These are phyloP conservation scores for Exophiala calicioides DNA, from an alignment of 2,329 filamentous ascomycete species.

Conservation along the genomic window DNA sequence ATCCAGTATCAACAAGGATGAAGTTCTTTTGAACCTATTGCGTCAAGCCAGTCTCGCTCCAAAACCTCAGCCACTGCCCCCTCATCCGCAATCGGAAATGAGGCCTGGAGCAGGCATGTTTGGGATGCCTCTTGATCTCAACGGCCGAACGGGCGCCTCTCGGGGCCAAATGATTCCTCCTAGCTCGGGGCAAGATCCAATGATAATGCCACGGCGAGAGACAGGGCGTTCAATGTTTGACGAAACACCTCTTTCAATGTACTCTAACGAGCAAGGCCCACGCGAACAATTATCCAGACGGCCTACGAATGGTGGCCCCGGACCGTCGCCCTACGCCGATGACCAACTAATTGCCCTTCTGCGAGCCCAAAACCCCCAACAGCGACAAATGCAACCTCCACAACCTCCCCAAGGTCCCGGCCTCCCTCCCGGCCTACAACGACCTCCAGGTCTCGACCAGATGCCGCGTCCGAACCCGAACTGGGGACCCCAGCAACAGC, in stretches of 20 bases:
- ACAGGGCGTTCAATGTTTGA: slow-evolving; percentile 37
- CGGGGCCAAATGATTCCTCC: slow-evolving; percentile 17
- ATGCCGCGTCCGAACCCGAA: slow-evolving; percentile 32
- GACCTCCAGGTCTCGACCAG: slow-evolving; percentile 48
- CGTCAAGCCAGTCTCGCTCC: slow-evolving; percentile 28
- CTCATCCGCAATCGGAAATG: slow-evolving; percentile 15
- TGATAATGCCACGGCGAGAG: slow-evolving; percentile 21
- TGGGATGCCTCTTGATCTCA: slow-evolving; percentile 6
- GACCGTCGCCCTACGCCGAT: slow-evolving; percentile 43
- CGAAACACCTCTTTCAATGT: slow-evolving; percentile 47
- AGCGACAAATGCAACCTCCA: slow-evolving; percentile 38
- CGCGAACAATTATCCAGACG: slow-evolving; percentile 38
- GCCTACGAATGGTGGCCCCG: slow-evolving; percentile 41
- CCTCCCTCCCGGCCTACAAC: slow-evolving; percentile 39
- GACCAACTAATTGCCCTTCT: slow-evolving; percentile 35
- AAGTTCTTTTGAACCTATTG: slow-evolving; percentile 28
- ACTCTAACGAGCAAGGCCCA: slow-evolving; percentile 33
- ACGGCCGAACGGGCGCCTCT: slow-evolving; percentile 7
- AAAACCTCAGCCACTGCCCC: slow-evolving; percentile 26
- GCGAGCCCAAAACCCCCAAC: slow-evolving; percentile 35
- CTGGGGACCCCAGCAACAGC: slow-evolving; percentile 32
- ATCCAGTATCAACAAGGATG: slow-evolving; percentile 27
- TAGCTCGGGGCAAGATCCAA: slow-evolving; percentile 17
- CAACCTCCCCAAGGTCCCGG: slow-evolving; percentile 38
- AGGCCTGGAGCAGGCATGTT: slow-evolving; percentile 15